Evolutionary conservation across 768 basidiomycete genomes (phyloP).

Genomic region (Boletus edulis): DNA sequence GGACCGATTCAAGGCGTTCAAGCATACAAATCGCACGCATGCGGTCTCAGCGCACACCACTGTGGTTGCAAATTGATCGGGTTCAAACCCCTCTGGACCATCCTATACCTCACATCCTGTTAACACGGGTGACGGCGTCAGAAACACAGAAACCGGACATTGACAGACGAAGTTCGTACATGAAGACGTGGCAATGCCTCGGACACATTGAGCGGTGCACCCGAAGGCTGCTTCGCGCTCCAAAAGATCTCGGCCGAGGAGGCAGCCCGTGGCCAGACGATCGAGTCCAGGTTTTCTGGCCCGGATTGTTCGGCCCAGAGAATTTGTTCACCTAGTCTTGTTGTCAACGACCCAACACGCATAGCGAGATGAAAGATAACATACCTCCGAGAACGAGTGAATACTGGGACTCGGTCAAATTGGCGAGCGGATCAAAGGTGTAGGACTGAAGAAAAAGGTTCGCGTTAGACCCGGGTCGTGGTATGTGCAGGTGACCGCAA

Average conservation of each 20-base stretch:
- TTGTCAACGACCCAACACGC: not conserved
- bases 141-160: not conserved
- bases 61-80: slow-evolving; percentile 53
- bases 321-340: slow-evolving; percentile 31
- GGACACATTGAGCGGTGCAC: slow-evolving; percentile 29
- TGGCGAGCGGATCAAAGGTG: slow-evolving; percentile 49
- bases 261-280: slow-evolving; percentile 48
- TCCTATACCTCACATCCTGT: slow-evolving; percentile 44
- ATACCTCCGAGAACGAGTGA: slow-evolving; percentile 38
- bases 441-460: not conserved
- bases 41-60: slow-evolving; percentile 53
- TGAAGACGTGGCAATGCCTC: slow-evolving; percentile 52
- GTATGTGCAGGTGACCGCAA: too few relatives aligned
- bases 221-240: slow-evolving; percentile 41
- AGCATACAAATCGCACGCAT: slow-evolving; percentile 38
- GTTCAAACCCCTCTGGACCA: slow-evolving; percentile 46
- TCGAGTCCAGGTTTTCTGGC: slow-evolving; percentile 41
- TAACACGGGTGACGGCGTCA: not conserved
- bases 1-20: not conserved
- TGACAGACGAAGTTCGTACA: slow-evolving; percentile 5
- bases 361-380: not conserved
- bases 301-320: slow-evolving; percentile 49
- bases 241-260: slow-evolving; percentile 54
- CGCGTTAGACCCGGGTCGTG: too few relatives aligned
- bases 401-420: slow-evolving; percentile 36